Conservation (phyloP, 129 eudicot species). For the Apium graveolens region DNA sequence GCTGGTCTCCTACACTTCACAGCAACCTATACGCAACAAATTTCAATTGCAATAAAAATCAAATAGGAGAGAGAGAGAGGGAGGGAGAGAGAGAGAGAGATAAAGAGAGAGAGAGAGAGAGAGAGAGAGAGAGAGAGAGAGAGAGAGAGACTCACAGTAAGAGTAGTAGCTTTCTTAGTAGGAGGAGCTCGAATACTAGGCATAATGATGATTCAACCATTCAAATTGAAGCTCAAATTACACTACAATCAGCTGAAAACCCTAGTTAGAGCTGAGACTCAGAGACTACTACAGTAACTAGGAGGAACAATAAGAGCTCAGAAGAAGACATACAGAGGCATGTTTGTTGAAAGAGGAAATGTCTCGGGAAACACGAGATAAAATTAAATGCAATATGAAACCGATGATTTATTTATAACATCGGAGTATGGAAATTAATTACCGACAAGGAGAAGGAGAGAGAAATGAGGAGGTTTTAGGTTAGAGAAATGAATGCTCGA, state of each 20-base stretch:
- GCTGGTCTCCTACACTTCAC: conserved; percentile 79
- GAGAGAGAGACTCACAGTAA: conserved; percentile 42
- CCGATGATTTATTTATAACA: not conserved
- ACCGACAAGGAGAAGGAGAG: not conserved
- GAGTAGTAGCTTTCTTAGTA: conserved; percentile 72
- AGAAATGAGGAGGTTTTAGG: not conserved
- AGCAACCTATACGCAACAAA: conserved; percentile 60
- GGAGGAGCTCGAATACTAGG: conserved; percentile 82
- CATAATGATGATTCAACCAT: conserved; percentile 42
- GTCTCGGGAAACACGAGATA: not conserved
- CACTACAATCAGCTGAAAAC: too few species aligned
- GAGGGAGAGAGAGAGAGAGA: not conserved
- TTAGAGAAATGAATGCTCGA: not conserved
- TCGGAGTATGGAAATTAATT: too few species aligned
- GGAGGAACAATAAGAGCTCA: not conserved
- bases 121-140: too few species aligned
- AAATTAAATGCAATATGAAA: not conserved
- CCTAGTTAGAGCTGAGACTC: not conserved
- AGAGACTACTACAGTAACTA: not conserved
- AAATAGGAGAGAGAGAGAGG: too few species aligned
- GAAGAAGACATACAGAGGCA: not conserved
- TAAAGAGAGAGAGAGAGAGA: too few species aligned
- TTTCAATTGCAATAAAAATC: too few species aligned
- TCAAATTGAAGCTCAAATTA: conserved; percentile 7
- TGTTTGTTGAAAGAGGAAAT: not conserved